Conservation (phyloP, 148 eudicot genomes). For the Chenopodium album region DNA sequence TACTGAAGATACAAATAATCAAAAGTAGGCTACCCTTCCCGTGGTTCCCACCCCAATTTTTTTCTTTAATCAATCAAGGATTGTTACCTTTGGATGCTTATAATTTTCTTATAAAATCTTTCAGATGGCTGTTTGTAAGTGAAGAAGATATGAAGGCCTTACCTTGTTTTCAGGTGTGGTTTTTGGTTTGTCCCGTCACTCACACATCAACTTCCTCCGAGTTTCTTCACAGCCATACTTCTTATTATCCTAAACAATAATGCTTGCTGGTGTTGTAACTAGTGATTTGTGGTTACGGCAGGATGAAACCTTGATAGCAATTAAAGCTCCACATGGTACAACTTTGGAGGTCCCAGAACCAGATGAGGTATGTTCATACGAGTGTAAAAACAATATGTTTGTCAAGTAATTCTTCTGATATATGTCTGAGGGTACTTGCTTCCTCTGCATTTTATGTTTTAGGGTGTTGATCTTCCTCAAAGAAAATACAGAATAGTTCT, state of each 20-base stretch:
- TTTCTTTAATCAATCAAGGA: too few relatives aligned
- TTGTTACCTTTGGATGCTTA: constrained; percentile 3
- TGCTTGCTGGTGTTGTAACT: background rate
- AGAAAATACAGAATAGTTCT: constrained; percentile 91
- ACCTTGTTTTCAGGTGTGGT: constrained; percentile 87
- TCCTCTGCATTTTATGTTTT: constrained; percentile 25
- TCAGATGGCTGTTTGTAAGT: constrained; percentile 92
- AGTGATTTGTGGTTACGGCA: constrained; percentile 29
- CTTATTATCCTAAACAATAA: background rate
- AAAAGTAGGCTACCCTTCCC: constrained; percentile 43
- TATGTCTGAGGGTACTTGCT: constrained; percentile 12
- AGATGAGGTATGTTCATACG: constrained; percentile 48
- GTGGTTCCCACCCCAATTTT: background rate
- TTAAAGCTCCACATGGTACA: constrained; percentile 98
- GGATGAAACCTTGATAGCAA: constrained; percentile 93
- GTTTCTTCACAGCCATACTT: background rate
- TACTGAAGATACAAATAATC: constrained; percentile 81
- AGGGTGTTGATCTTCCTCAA: constrained; percentile 88
- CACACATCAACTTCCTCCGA: background rate
- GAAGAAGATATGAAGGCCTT: constrained; percentile 89
- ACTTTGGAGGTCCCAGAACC: constrained; percentile 99
- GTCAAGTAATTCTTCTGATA: background rate
- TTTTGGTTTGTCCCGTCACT: background rate
- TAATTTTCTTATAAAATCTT: constrained; percentile 6
- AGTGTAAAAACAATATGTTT: background rate